Evolutionary conservation across 1,139 yeast genomes (phyloP).

Genomic region (Kodamaea anthophila): DNA sequence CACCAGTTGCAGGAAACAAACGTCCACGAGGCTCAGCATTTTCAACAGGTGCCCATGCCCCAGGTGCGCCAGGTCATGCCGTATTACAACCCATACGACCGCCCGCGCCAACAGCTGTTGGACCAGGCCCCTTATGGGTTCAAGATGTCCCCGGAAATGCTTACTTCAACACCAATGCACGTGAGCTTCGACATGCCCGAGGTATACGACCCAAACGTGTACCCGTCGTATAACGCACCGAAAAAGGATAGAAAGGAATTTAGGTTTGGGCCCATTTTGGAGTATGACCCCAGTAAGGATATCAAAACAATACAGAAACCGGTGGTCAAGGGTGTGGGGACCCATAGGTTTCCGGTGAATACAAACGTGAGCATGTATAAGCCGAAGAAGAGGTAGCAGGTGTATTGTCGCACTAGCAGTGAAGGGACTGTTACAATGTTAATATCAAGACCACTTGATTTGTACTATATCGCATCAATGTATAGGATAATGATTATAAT

Average conservation of each 20-base stretch:
- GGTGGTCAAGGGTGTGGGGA: conserved; percentile 16
- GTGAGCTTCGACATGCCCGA: neutral
- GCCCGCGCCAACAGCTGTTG: no score
- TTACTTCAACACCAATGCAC: conserved; percentile 8
- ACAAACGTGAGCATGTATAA: conserved; percentile 31
- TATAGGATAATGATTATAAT: conserved; percentile 1
- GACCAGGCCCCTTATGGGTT: no score
- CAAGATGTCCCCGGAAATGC: conserved; percentile 3
- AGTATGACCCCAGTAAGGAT: conserved; percentile 38
- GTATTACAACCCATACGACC: neutral
- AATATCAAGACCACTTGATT: conserved; percentile 1
- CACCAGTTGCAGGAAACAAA: neutral
- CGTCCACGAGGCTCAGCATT: neutral
- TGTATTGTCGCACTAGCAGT: neutral
- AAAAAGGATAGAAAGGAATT: conserved; percentile 23
- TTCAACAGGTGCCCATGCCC: no score
- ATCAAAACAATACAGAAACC: conserved; percentile 13
- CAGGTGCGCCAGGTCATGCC: conserved; percentile 7
- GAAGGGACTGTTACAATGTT: neutral
- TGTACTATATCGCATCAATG: conserved; percentile 2
- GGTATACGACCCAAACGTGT: neutral
- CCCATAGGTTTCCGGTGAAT: conserved; percentile 28
- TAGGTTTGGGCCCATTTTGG: conserved; percentile 38
- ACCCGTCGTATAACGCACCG: no score
- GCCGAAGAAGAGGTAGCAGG: conserved; percentile 25